phyloP scores from a whole-genome alignment of 2,329 filamentous ascomycete genomes.

The Penicillium rolfsii region DNA sequence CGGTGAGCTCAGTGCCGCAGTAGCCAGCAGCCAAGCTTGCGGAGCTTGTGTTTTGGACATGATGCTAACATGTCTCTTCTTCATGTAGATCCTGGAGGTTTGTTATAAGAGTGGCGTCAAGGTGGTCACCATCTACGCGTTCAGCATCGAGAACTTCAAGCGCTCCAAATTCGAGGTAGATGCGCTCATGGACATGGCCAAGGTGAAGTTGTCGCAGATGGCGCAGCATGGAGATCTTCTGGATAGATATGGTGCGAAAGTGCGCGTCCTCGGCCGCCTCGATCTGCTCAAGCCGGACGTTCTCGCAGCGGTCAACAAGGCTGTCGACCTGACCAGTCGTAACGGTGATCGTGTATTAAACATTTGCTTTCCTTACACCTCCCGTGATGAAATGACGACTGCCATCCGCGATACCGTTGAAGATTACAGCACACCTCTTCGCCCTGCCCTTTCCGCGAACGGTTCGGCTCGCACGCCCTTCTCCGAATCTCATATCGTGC shows the following conservation, averaged over 20 bases:
- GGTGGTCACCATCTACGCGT: slow-evolving; percentile 96
- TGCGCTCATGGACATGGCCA: slow-evolving; percentile 95
- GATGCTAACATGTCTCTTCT: slow-evolving; percentile 3
- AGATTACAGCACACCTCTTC: slow-evolving; percentile 77
- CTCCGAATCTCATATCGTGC: slow-evolving; percentile 82
- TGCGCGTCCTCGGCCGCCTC: slow-evolving; percentile 82
- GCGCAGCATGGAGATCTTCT: slow-evolving; percentile 91
- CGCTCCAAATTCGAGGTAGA: slow-evolving; percentile 95
- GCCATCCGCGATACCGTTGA: slow-evolving; percentile 85
- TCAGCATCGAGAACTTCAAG: slow-evolving; percentile 99
- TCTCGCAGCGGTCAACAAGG: slow-evolving; percentile 81
- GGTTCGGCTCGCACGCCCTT: slow-evolving; percentile 65
- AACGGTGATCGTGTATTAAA: slow-evolving; percentile 84
- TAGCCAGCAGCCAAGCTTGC: slow-evolving; percentile 8
- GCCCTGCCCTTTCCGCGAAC: slow-evolving; percentile 42
- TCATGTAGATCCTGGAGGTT: slow-evolving; percentile 79
- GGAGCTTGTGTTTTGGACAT: neutral
- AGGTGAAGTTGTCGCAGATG: slow-evolving; percentile 89
- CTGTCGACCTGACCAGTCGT: slow-evolving; percentile 81
- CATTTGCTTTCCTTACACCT: slow-evolving; percentile 97
- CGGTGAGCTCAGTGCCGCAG: slow-evolving; percentile 3
- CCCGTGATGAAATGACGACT: slow-evolving; percentile 89
- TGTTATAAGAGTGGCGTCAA: slow-evolving; percentile 98
- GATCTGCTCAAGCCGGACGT: slow-evolving; percentile 86
- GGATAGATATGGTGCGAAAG: slow-evolving; percentile 85